Percentiles rank a stretch among this genome's conserved stretches.
phyloP scores from a whole-genome alignment of 176 grass and related monocot species.

The Ensete ventricosum region DNA sequence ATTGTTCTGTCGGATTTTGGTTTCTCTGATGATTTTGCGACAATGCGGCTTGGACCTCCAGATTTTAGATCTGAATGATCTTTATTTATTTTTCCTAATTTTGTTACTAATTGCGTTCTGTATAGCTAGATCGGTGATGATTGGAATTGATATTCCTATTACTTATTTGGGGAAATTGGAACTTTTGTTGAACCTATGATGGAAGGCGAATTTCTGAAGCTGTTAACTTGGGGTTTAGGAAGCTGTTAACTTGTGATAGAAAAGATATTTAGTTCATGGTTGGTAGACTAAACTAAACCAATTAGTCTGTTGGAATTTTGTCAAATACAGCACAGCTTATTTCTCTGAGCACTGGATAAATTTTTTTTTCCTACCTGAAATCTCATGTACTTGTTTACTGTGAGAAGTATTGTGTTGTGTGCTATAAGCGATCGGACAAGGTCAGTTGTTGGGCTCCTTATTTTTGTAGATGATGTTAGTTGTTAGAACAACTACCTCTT shows the following conservation, averaged over 20 bases:
- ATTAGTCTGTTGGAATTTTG: not conserved
- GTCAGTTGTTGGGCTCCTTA: too few species aligned
- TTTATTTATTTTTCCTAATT: not conserved
- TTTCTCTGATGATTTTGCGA: constrained; percentile 10
- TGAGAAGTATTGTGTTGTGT: too few species aligned
- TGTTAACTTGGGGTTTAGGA: not conserved
- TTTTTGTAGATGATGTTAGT: too few species aligned
- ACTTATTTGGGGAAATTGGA: too few species aligned
- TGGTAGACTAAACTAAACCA: not conserved
- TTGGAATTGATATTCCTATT: too few species aligned
- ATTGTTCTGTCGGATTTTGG: constrained; percentile 25
- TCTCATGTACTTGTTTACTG: too few species aligned
- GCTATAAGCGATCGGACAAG: too few species aligned
- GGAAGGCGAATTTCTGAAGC: not conserved
- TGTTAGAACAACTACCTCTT: not conserved
- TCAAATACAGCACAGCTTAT: too few species aligned
- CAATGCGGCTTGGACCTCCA: not conserved
- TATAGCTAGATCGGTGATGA: too few species aligned
- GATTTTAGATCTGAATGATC: not conserved
- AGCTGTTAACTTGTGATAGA: too few species aligned
- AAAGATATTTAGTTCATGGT: not conserved
- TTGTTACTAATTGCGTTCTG: not conserved
- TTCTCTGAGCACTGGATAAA: too few species aligned
- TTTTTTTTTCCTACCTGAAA: too few species aligned
- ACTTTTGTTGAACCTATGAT: not conserved